Base-by-base conservation (phyloP, 2,329 filamentous ascomycete species). In the Trichophaea hybrida region DNA sequence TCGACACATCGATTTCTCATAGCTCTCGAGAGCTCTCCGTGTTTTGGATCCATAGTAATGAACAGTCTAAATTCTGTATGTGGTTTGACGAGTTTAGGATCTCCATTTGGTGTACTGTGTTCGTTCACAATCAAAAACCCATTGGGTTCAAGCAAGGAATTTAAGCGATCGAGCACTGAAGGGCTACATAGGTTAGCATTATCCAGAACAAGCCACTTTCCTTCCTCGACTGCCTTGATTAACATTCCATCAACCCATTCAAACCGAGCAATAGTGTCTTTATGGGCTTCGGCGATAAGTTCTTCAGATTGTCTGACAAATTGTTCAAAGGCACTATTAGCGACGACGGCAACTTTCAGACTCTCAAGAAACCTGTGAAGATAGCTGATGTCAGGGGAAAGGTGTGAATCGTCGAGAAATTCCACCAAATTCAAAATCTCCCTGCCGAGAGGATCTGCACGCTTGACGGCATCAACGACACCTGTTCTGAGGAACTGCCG, bases 151-250 rank as follows among this genome's bases (percentile, higher is more conserved):
- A 97, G 83, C 6, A 98, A 75, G 0, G 93, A 97, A 71, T 98
- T 98, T 55, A 98, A 75, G 63, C 94, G 81, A 72, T 98, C 93
- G 7, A 98, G 78, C 1, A 98, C 93, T 5, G 91, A 95, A 31
- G 91, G 85, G 69, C 86, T 96, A 74, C 94, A 98, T 59, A 98
- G 79, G 69, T 98, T 98, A 61, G 94, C 93, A 72, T 98, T 96
- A 72, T 98, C 93, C 24, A 98, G 81, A 8, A 98, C 84, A 15
- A 98, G 77, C 93, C 93, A 98, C 62, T 89, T 80, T 12, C 93
- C 93, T 66, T 84, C 77, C 69, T 94, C 80, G 8, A 97, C 76
- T 46, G 93, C 91, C 67, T 89, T 85, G 52, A 97, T 85, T 48
- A 98, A 83, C 52, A 94, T 81, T 59, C 94, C 93, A 70, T 98